Percentiles rank a stretch among this genome's conserved stretches.
Conservation (phyloP, 2,329 filamentous ascomycete genomes). For the Lachnellula willkommii region DNA sequence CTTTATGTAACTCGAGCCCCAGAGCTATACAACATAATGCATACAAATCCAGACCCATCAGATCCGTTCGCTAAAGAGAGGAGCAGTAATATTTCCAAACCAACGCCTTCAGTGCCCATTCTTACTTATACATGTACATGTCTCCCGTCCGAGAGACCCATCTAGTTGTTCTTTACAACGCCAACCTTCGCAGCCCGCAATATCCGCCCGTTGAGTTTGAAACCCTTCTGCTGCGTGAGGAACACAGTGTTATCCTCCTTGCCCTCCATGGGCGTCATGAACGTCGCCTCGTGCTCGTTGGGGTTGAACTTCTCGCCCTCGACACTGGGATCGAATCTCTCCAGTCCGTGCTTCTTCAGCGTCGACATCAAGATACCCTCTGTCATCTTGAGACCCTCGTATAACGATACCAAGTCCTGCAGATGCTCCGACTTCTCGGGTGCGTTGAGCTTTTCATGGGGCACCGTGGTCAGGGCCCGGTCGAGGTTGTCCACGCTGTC, state of each 20-base stretch:
- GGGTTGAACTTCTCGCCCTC: conserved; percentile 86
- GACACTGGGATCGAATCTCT: conserved; percentile 72
- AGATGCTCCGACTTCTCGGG: conserved; percentile 47
- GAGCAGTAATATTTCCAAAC: conserved; percentile 25
- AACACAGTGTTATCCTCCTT: conserved; percentile 91
- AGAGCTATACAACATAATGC: conserved; percentile 18
- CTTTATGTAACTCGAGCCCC: conserved; percentile 9
- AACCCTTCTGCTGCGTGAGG: conserved; percentile 91
- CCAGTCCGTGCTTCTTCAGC: conserved; percentile 87
- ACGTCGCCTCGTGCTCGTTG: conserved; percentile 93
- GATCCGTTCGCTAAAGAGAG: conserved; percentile 21
- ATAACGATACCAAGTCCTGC: conserved; percentile 71
- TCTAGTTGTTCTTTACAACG: conserved; percentile 72
- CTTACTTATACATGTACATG: conserved; percentile 25
- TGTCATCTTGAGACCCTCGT: conserved; percentile 93
- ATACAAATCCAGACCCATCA: conserved; percentile 8
- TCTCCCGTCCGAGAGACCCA: neutral
- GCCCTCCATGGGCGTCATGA: conserved; percentile 80
- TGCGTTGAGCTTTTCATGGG: conserved; percentile 62
- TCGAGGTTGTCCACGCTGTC: conserved; percentile 97
- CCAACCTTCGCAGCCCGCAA: conserved; percentile 92
- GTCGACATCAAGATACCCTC: conserved; percentile 82
- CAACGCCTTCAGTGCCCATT: conserved; percentile 18
- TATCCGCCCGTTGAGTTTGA: conserved; percentile 84
- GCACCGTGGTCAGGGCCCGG: conserved; percentile 77